A percentile compares a stretch with the other conserved stretches of the same genome.
Conservation (phyloP, 148 eudicot genomes). For the Cornus florida region DNA sequence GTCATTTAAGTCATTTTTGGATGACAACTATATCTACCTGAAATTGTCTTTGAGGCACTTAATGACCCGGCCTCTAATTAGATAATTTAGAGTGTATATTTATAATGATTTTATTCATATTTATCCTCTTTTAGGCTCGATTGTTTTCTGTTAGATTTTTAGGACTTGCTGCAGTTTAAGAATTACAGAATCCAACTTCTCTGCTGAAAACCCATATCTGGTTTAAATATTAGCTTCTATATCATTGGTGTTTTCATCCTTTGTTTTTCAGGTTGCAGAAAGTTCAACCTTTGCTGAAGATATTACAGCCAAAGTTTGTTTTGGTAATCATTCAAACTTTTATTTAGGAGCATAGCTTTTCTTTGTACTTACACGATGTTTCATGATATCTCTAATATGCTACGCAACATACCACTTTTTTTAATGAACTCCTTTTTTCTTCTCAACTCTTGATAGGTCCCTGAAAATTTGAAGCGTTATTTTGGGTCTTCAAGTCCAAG, state of each 20-base stretch:
- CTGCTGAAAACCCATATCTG: too few species aligned
- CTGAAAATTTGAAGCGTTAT: slow-evolving; percentile 42
- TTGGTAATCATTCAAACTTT: slow-evolving; percentile 41
- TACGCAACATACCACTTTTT: neutral
- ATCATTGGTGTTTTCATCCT: neutral
- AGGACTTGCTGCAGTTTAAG: too few species aligned
- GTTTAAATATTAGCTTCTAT: too few species aligned
- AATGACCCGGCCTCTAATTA: too few species aligned
- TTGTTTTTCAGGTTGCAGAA: slow-evolving; percentile 49
- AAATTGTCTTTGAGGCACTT: too few species aligned
- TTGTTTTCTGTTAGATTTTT: too few species aligned
- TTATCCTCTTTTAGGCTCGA: too few species aligned
- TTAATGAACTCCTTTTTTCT: slow-evolving; percentile 12
- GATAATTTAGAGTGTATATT: too few species aligned
- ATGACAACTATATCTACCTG: too few species aligned
- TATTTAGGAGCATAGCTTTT: neutral
- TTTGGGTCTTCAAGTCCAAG: slow-evolving; percentile 21
- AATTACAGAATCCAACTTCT: too few species aligned
- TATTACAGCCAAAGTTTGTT: slow-evolving; percentile 57
- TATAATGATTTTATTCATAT: too few species aligned
- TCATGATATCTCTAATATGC: neutral
- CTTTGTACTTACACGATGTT: neutral
- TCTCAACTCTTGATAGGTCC: slow-evolving; percentile 45
- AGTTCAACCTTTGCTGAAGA: slow-evolving; percentile 54
- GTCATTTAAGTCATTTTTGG: too few species aligned